These are phyloP conservation scores for Tinospora cordifolia DNA, from an alignment of 164 flowering plant genomes.

Conservation along the genomic window DNA sequence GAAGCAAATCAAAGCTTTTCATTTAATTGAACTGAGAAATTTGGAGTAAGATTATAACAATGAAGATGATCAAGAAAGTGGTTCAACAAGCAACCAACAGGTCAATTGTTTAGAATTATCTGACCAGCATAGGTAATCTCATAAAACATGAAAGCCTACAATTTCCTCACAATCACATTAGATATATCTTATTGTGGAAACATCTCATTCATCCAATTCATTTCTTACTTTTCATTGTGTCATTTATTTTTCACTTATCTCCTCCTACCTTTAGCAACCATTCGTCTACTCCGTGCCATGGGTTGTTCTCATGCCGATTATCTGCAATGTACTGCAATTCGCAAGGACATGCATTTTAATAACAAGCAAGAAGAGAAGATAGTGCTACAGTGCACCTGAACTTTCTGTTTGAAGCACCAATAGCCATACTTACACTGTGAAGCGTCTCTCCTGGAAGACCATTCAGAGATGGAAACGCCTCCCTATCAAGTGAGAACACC, in stretches of 20 bases:
- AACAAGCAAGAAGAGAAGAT: background rate
- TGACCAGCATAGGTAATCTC: too few relatives aligned
- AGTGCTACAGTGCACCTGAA: background rate
- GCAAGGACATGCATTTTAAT: constrained; percentile 1
- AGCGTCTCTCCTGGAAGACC: constrained; percentile 94
- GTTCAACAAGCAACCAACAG: too few relatives aligned
- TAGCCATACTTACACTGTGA: constrained; percentile 64
- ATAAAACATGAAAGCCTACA: background rate
- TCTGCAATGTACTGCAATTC: constrained; percentile 83
- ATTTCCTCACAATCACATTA: too few relatives aligned
- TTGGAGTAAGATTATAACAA: too few relatives aligned
- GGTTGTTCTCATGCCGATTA: constrained; percentile 62
- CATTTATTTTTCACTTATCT: background rate
- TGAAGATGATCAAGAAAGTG: too few relatives aligned
- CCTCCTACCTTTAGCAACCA: constrained; percentile 75
- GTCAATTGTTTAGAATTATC: too few relatives aligned
- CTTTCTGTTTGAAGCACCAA: constrained; percentile 1
- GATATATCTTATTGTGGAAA: too few relatives aligned
- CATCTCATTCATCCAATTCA: background rate
- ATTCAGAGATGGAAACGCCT: constrained; percentile 74
- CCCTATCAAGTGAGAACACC: constrained; percentile 83
- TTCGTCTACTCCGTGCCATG: constrained; percentile 85
- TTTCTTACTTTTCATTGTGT: background rate
- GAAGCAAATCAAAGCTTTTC: too few relatives aligned
- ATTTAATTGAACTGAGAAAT: too few relatives aligned